These are phyloP conservation scores for Pyrenophora teres DNA, from an alignment of 2,329 filamentous ascomycete genomes.

Conservation along the genomic window DNA sequence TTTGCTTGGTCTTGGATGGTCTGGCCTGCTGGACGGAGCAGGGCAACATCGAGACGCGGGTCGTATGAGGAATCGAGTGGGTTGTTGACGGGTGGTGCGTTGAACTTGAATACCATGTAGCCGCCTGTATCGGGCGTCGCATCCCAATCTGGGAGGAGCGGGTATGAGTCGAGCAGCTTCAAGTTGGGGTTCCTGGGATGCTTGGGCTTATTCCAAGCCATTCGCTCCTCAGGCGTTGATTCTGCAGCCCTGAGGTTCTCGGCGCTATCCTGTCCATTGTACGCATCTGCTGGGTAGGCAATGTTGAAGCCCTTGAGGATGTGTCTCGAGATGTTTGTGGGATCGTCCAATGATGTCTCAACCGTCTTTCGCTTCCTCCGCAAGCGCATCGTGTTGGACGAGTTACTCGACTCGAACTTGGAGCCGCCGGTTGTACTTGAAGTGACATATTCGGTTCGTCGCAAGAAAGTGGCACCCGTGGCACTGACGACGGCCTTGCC, in stretches of 20 bases:
- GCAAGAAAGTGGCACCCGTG: constrained; percentile 86
- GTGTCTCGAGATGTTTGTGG: constrained; percentile 63
- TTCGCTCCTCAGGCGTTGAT: constrained; percentile 58
- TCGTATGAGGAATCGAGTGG: constrained; percentile 57
- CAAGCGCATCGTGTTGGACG: constrained; percentile 50
- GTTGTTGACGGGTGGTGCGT: constrained; percentile 60
- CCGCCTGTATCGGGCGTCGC: constrained; percentile 63
- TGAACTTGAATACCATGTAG: constrained; percentile 66
- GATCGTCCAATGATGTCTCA: constrained; percentile 59
- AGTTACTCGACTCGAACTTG: constrained; percentile 58
- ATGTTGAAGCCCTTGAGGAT: constrained; percentile 68
- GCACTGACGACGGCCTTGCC: constrained; percentile 81
- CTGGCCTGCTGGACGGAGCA: constrained; percentile 60
- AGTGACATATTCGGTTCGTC: constrained; percentile 94
- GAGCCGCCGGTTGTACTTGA: constrained; percentile 50
- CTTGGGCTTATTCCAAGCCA: constrained; percentile 64
- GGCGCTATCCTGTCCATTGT: constrained; percentile 69
- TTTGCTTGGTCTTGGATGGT: constrained; percentile 58
- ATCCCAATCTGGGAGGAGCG: constrained; percentile 64
- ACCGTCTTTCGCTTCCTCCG: constrained; percentile 45
- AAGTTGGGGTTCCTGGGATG: constrained; percentile 63
- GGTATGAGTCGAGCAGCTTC: constrained; percentile 63
- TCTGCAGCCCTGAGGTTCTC: constrained; percentile 60
- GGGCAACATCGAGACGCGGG: constrained; percentile 62
- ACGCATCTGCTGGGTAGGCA: constrained; percentile 65